A percentile compares a stretch with the other conserved stretches of the same genome.
phyloP scores from a whole-genome alignment of 2,329 filamentous ascomycete species.

The Fusarium solani-melongenae region DNA sequence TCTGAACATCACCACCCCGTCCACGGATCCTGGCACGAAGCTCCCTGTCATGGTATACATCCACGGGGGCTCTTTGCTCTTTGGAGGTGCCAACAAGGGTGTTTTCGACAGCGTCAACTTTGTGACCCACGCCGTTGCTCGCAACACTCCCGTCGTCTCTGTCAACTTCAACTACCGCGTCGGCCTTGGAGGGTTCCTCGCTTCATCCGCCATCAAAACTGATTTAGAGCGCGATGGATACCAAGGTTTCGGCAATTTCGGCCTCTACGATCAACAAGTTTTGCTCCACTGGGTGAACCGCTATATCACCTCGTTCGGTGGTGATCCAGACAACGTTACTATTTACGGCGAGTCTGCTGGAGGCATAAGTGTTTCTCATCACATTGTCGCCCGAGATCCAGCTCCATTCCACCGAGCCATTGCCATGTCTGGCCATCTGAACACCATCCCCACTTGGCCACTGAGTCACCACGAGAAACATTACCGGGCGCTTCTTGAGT shows the following conservation, averaged over 20 bases:
- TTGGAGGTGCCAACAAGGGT: conserved; percentile 15
- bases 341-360: conserved; percentile 23
- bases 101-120: conserved; percentile 23
- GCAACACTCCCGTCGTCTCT: conserved; percentile 7
- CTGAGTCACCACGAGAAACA: conserved; percentile 20
- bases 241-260: conserved; percentile 20
- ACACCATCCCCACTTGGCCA: conserved; percentile 16
- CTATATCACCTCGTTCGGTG: conserved; percentile 21
- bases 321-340: conserved; percentile 17
- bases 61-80: conserved; percentile 26
- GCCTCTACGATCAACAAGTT: conserved; percentile 18
- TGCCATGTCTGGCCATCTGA: conserved; percentile 24
- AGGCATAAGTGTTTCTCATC: conserved; percentile 21
- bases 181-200: conserved; percentile 16
- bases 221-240: conserved; percentile 12
- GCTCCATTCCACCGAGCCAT: conserved; percentile 24
- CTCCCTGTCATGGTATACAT: conserved; percentile 27
- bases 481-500: conserved; percentile 15
- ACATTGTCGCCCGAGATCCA: conserved; percentile 7
- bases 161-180: conserved; percentile 25
- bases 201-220: conserved; percentile 7
- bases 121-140: conserved; percentile 9
- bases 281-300: conserved; percentile 18
- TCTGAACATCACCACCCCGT: conserved; percentile 20
- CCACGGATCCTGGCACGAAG: background rate